Evolutionary conservation across 331 rosid species (phyloP).

Genomic region (Malus hybrid): DNA sequence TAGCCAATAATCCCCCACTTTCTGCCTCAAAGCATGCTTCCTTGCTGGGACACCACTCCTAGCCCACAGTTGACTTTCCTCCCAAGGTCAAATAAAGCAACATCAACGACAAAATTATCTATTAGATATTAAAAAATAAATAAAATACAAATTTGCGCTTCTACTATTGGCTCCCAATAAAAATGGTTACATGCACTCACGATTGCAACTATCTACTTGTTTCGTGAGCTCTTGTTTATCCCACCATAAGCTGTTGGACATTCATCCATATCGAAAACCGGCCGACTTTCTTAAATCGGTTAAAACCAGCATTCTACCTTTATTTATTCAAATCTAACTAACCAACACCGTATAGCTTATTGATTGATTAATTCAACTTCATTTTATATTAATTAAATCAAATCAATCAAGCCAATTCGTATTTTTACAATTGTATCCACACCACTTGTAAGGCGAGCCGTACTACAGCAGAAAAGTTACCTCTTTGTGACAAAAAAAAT

Average conservation of each 20-base stretch:
- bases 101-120: not conserved
- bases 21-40: slow-evolving; percentile 24
- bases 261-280: too few relatives aligned
- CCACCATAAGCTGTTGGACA: not conserved
- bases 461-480: too few relatives aligned
- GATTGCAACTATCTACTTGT: not conserved
- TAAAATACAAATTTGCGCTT: not conserved
- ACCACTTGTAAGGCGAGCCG: too few relatives aligned
- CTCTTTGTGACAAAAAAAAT: too few relatives aligned
- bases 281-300: not conserved
- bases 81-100: slow-evolving; percentile 27
- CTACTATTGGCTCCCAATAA: not conserved
- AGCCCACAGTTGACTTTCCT: slow-evolving; percentile 13
- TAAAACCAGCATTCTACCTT: rapidly evolving
- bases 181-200: not conserved
- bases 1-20: not conserved
- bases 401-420: too few relatives aligned
- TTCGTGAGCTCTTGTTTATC: not conserved
- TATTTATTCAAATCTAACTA: too few relatives aligned
- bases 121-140: too few relatives aligned
- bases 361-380: too few relatives aligned
- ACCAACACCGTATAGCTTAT: too few relatives aligned
- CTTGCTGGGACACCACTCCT: slow-evolving; percentile 16
- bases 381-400: too few relatives aligned
- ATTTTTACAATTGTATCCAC: too few relatives aligned